Conservation (phyloP, 2,329 filamentous ascomycete species). For the Fusarium buharicum region DNA sequence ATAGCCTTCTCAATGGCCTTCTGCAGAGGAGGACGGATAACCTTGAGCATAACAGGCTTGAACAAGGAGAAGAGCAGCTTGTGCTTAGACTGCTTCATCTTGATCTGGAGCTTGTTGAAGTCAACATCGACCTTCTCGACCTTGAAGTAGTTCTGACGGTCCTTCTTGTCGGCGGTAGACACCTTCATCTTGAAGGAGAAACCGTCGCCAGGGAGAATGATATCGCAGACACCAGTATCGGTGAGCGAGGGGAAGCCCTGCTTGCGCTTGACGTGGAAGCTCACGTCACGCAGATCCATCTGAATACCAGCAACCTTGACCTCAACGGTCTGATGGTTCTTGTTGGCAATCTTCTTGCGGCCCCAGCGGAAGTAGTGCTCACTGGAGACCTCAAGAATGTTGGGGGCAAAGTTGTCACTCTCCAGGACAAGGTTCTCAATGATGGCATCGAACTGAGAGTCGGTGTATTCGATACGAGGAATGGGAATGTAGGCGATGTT, state of each 20-base stretch:
- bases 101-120: constrained; percentile 84
- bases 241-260: constrained; percentile 88
- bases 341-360: constrained; percentile 84
- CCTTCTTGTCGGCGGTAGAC: constrained; percentile 79
- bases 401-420: constrained; percentile 96
- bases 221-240: constrained; percentile 88
- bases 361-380: constrained; percentile 97
- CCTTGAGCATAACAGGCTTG: constrained; percentile 87
- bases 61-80: constrained; percentile 87
- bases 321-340: constrained; percentile 83
- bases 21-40: constrained; percentile 84
- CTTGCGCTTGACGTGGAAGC: constrained; percentile 96
- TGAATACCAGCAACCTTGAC: constrained; percentile 90
- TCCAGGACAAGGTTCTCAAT: constrained; percentile 96
- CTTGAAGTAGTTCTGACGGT: constrained; percentile 90
- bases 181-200: constrained; percentile 93
- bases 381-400: constrained; percentile 85
- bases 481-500: constrained; percentile 90
- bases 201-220: constrained; percentile 86
- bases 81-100: constrained; percentile 93
- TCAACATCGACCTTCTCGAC: constrained; percentile 87
- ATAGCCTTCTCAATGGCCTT: constrained; percentile 92
- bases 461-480: constrained; percentile 92
- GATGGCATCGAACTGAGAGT: constrained; percentile 84
- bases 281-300: constrained; percentile 90